Percentiles rank a stretch among this genome's conserved stretches.
Conservation (phyloP, 2,329 filamentous ascomycete genomes). For the Trichoderma sp. region DNA sequence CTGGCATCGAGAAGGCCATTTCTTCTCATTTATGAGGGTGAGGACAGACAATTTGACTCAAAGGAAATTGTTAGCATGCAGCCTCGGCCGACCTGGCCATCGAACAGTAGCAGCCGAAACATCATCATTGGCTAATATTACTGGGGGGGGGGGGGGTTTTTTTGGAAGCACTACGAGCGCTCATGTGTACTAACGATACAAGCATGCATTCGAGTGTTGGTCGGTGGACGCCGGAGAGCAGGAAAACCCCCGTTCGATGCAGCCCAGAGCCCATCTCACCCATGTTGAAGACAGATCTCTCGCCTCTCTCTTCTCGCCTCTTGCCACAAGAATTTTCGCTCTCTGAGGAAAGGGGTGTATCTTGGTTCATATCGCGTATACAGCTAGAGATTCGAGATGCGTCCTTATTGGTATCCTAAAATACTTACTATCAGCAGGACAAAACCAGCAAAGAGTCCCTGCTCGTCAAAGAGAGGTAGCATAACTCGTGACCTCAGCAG, state of each 20-base stretch:
- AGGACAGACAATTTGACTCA: not conserved
- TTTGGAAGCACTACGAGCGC: not conserved
- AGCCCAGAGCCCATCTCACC: slow-evolving; percentile 30
- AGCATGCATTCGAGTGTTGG: not conserved
- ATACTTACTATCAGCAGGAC: not conserved
- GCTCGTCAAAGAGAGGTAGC: not conserved
- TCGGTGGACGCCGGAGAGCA: not conserved
- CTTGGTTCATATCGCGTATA: not conserved
- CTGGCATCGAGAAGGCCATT: too few species aligned
- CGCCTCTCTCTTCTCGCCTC: not conserved
- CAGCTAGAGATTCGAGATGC: not conserved
- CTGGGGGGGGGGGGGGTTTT: too few species aligned
- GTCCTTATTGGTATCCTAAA: not conserved
- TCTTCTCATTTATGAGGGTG: not conserved
- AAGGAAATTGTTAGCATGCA: not conserved
- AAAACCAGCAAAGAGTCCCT: not conserved
- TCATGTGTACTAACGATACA: not conserved
- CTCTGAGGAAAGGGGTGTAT: not conserved
- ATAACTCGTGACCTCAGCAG: not conserved
- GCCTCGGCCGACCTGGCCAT: not conserved
- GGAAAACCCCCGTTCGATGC: slow-evolving; percentile 27
- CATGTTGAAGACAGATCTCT: not conserved
- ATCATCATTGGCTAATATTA: not conserved
- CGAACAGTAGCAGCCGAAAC: not conserved
- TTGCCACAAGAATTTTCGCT: not conserved